Base-by-base conservation (phyloP, 83 land plant genomes). In the Picea engelmannii region DNA sequence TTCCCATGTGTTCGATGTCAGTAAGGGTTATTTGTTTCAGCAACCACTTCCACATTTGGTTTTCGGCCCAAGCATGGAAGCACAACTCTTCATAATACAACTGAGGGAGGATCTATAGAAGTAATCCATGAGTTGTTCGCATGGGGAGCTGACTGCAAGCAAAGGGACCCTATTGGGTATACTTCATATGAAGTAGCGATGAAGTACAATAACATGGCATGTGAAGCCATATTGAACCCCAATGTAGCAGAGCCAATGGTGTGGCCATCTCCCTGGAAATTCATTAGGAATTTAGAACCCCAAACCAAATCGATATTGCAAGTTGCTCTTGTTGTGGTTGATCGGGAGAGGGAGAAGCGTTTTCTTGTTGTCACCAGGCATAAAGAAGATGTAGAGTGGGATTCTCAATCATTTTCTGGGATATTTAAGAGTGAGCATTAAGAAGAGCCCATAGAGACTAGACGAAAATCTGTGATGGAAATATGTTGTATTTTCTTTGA, bases 401-500 rank as follows among this genome's bases (percentile, higher is more conserved):
- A 55, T 55, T 55, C 58, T 55, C 58, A 55, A 11, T 55, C 58
- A 55, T 15, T 55, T 15, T 55, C 58, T 55, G 58, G 58, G 58
- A 55, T 15, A 55, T 55, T 55, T 55, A 55, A 55, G 58, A 55
- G 13, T 55, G 58, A 55, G 58, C 58, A 55, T 55, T 15, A 55
- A 4, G 58, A 12, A 55, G 58, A 55, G 58, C 58, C 58, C 58
- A 55, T 55, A 55, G 3, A 55, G 58, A 12, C 58, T 12, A 15
- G 58, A 55, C 15, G 15, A 55, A 55, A 11, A 12, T 15, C 15
- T 55, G 15, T 12, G 58, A 55, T 55, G 58, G 92, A 88, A 78
- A 69, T 91, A 20, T 95, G 97, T 84, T 91, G 94, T 92, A 95
- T 95, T 24, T 95, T 96, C 85, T 95, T 95, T 82, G 97, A 95